phyloP scores from a whole-genome alignment of 768 basidiomycete species.

The Kwoniella heveanensis region DNA sequence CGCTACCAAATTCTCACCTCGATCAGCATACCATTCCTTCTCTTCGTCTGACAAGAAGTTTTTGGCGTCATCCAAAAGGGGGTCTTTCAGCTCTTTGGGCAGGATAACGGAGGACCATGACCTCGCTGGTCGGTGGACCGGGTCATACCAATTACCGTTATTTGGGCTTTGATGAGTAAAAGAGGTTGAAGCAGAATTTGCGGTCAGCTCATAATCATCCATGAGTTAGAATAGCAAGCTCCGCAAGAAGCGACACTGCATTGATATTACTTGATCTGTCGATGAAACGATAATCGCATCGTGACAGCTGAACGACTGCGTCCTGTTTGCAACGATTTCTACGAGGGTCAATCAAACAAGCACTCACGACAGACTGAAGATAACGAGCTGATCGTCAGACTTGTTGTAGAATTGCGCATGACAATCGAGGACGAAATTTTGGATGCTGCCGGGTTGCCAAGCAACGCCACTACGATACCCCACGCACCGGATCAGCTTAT shows the following conservation, averaged over 20 bases:
- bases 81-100: conserved; percentile 41
- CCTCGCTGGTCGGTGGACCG: conserved; percentile 37
- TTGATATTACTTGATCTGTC: no score
- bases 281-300: no score
- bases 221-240: no score
- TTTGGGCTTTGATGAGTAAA: conserved; percentile 4
- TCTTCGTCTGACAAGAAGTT: conserved; percentile 45
- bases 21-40: conserved; percentile 44
- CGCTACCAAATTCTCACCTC: no score
- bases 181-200: background rate
- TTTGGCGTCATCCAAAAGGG: conserved; percentile 39
- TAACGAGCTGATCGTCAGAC: conserved; percentile 28
- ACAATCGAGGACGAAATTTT: conserved; percentile 30
- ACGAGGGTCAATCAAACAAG: no score
- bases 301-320: no score
- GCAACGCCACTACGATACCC: background rate
- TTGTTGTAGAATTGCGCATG: conserved; percentile 30
- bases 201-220: no score
- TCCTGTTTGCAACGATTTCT: no score
- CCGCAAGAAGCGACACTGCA: no score
- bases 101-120: conserved; percentile 49
- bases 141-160: conserved; percentile 21
- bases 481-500: background rate
- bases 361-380: conserved; percentile 10
- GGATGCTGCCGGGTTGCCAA: conserved; percentile 4